Evolutionary conservation across 345 rosid genomes (phyloP).

Genomic region (Acer negundo): DNA sequence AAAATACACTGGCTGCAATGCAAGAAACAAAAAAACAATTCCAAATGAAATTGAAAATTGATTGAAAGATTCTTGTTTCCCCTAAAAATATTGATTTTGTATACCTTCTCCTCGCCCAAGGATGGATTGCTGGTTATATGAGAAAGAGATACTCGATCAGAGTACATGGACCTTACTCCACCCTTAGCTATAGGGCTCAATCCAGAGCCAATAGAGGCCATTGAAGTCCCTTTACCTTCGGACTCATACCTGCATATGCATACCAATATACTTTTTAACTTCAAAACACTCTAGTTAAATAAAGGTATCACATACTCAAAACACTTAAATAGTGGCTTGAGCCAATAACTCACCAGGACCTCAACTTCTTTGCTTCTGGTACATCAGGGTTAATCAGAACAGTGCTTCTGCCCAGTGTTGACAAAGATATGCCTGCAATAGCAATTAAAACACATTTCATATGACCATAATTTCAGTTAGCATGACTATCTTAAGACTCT

Average conservation of each 20-base stretch:
- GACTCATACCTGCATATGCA: constrained; percentile 69
- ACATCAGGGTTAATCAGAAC: constrained; percentile 68
- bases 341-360: constrained; percentile 52
- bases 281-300: neutral
- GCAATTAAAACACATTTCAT: neutral
- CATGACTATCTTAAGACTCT: neutral
- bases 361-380: constrained; percentile 71
- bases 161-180: constrained; percentile 73
- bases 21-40: constrained; percentile 16
- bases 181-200: constrained; percentile 53
- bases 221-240: constrained; percentile 76
- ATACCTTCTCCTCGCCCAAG: constrained; percentile 83
- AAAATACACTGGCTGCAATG: constrained; percentile 80
- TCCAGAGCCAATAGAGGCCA: constrained; percentile 73
- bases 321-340: neutral
- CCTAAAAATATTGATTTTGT: neutral
- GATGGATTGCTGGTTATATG: constrained; percentile 62
- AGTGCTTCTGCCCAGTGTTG: constrained; percentile 64
- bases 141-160: constrained; percentile 62
- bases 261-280: neutral
- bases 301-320: neutral
- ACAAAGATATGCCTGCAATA: constrained; percentile 74
- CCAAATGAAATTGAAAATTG: neutral
- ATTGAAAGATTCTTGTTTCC: too few species aligned
- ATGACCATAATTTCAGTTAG: too few species aligned